Evolutionary conservation across 805 yeast genomes (phyloP), one percentile per base, ranked within the genome.

Genomic region (Kuraishia borneana): DNA sequence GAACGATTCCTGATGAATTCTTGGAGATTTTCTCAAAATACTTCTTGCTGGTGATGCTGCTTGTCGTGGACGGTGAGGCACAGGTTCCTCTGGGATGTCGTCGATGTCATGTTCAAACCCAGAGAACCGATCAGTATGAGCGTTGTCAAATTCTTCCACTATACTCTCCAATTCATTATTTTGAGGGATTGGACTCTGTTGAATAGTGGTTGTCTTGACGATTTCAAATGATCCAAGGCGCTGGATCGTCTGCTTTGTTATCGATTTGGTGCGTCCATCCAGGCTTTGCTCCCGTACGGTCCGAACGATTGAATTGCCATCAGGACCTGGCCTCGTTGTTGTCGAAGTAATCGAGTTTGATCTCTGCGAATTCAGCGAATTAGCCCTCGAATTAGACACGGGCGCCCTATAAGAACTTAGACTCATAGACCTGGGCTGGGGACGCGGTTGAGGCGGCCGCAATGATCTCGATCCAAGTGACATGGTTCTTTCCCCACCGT

Each of bases 221-320:
- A 68, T 58, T 36, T 70, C 73, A 31, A 50, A 58, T 1, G 72
- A 66, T 21, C 72, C 73, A 41, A 67, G 47, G 32, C 62, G 59
- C 40, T 69, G 63, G 19, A 73, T 58, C 0, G 75, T 70, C 27
- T 68, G 68, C 28, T 65, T 70, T 2, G 77, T 71, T 29, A 73
- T 68, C 3, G 77, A 70, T 36, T 56, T 62, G 0, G 79, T 72
- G 27, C 76, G 60, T 0, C 80, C 80, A 26, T 53, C 56, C 5
- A 58, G 51, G 37, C 70, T 77, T 36, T 58, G 58, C 19, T 70
- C 69, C 41, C 63, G 67, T 8, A 74, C 68, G 1, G 76, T 70
- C 38, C 63, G 65, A 8, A 68, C 62, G 6, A 70, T 60, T 8
- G 51, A 52, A 19, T 39, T 42, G 3, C 48, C 40, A 17, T 37